phyloP scores from a whole-genome alignment of 2,329 filamentous ascomycete species.

The Emergomyces africanus region DNA sequence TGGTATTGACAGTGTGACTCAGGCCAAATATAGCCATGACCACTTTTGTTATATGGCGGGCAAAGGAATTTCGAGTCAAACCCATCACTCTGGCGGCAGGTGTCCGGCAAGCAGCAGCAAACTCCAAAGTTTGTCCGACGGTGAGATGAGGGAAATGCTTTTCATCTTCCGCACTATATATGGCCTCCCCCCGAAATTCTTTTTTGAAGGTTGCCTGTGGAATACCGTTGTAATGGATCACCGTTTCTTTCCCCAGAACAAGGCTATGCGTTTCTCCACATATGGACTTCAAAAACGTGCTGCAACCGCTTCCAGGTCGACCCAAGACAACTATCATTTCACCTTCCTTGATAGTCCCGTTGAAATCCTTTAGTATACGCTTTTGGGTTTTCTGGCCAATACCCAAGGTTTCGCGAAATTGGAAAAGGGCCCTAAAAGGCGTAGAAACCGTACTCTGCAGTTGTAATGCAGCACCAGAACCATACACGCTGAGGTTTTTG shows the following conservation, averaged over 20 bases:
- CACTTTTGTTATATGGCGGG: conserved; percentile 27
- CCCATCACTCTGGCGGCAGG: conserved; percentile 30
- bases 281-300: conserved; percentile 72
- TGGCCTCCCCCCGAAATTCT: conserved; percentile 30
- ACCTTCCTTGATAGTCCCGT: conserved; percentile 40
- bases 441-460: conserved; percentile 55
- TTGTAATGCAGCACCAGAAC: conserved; percentile 53
- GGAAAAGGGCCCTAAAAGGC: conserved; percentile 44
- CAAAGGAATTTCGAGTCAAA: conserved; percentile 32
- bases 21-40: conserved; percentile 31
- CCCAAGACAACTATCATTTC: conserved; percentile 32
- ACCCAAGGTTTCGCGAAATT: conserved; percentile 42
- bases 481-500: conserved; percentile 53
- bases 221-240: conserved; percentile 64
- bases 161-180: conserved; percentile 31
- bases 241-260: conserved; percentile 53
- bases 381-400: conserved; percentile 37
- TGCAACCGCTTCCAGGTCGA: conserved; percentile 44
- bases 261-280: conserved; percentile 73
- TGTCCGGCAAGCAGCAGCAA: conserved; percentile 41
- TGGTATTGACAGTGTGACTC: conserved; percentile 33
- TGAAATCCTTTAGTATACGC: conserved; percentile 42
- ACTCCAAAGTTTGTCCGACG: conserved; percentile 44
- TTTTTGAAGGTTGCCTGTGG: conserved; percentile 61
- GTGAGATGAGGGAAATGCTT: conserved; percentile 45